These are phyloP conservation scores for Pilasporangium apinafurcum DNA, from an alignment of 352 stramenopile genomes.

Conservation along the genomic window DNA sequence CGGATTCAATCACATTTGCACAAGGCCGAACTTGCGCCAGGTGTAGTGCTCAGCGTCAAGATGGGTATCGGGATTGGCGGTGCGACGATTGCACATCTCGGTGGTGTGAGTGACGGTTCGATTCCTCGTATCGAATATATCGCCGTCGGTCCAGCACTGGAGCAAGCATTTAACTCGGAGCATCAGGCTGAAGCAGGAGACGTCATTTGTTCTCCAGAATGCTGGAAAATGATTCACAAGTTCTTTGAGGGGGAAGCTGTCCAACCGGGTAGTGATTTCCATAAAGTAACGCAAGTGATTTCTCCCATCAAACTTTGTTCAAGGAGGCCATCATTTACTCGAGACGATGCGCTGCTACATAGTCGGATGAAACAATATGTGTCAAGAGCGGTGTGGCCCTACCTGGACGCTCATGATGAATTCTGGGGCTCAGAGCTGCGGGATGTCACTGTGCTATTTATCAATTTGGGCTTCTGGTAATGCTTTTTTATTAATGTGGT, in stretches of 20 bases:
- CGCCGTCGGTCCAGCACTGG: slow-evolving; percentile 83
- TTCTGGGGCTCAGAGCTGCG: slow-evolving; percentile 91
- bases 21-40: slow-evolving; percentile 72
- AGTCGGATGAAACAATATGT: slow-evolving; percentile 88
- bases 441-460: slow-evolving; percentile 91
- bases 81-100: slow-evolving; percentile 85
- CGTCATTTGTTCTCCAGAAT: slow-evolving; percentile 85
- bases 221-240: slow-evolving; percentile 60
- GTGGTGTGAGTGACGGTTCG: slow-evolving; percentile 79
- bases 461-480: slow-evolving; percentile 90
- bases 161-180: slow-evolving; percentile 88
- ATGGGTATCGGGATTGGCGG: slow-evolving; percentile 89
- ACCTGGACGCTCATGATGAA: slow-evolving; percentile 88
- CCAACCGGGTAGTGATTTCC: slow-evolving; percentile 22
- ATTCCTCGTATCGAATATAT: slow-evolving; percentile 89
- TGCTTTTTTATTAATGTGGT: too few relatives aligned
- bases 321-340: slow-evolving; percentile 60
- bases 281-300: slow-evolving; percentile 53
- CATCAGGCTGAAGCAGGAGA: slow-evolving; percentile 84
- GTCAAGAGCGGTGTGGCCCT: slow-evolving; percentile 88
- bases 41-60: slow-evolving; percentile 92
- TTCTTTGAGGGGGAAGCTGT: slow-evolving; percentile 60
- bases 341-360: slow-evolving; percentile 79
- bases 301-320: slow-evolving; percentile 63
- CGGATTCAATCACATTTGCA: slow-evolving; percentile 88